Base-by-base conservation (phyloP, 2,329 filamentous ascomycete species). In the Fusarium verticillioides region DNA sequence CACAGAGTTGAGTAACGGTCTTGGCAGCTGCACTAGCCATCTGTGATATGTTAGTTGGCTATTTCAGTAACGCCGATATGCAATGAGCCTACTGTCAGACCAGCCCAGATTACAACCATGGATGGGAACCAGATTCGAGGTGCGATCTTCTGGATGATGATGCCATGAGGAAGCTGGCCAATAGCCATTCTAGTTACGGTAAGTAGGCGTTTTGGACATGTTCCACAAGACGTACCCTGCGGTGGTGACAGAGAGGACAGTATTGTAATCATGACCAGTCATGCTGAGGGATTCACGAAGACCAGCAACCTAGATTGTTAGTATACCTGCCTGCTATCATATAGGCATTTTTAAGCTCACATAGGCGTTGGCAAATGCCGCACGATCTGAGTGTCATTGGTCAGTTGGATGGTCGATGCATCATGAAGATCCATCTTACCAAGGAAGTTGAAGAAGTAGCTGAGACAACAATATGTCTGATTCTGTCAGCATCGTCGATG, bases 71-170 rank as follows among this genome's bases (percentile, higher is more conserved):
- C 3, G 23, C 23, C 1, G 1, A 5, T 13, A 6, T 21, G 7
- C 4, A 7, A 0, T 7, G 1, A 1, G 16, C 60, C 13, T 60
- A 91, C 89, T 0, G 90, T 92, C 18, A 92, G 78, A 1, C 83
- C 82, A 1, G 86, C 89, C 91, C 90, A 92, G 52, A 87, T 72
- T 19, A 90, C 63, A 82, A 90, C 89, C 84, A 89, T 90, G 13
- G 82, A 75, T 0, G 89, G 89, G 69, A 90, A 89, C 82, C 88
- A 91, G 61, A 87, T 83, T 12, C 89, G 83, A 2, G 89, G 90
- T 37, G 85, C 85, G 59, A 92, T 77, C 70, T 90, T 89, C 75
- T 91, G 87, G 11, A 92, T 83, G 11, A 88, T 88, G 12, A 91
- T 78, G 68, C 89, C 89, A 50, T 85, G 86, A 0, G 88, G 88